A percentile compares a stretch with the other conserved stretches of the same genome.
phyloP scores from a whole-genome alignment of 345 rosid species.

The Punica granatum region DNA sequence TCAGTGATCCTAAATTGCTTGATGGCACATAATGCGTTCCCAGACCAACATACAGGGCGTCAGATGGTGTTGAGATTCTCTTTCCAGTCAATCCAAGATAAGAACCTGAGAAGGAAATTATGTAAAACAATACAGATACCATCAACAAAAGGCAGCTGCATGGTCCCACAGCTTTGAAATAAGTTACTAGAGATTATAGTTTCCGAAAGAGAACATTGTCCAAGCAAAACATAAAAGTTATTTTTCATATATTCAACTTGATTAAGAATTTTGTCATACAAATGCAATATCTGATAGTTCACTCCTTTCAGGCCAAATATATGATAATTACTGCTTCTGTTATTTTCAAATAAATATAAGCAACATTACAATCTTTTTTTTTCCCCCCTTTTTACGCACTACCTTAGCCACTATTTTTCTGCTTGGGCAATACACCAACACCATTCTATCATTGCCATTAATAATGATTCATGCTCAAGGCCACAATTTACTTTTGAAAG shows the following conservation, averaged over 20 bases:
- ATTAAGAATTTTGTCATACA: too few species aligned
- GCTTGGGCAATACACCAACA: too few species aligned
- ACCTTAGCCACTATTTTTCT: too few species aligned
- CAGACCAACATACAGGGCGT: conserved; percentile 72
- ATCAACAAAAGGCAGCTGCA: conserved; percentile 1
- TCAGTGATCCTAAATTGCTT: conserved; percentile 48
- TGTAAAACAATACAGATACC: conserved; percentile 26
- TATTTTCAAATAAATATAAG: too few species aligned
- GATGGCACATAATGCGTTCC: conserved; percentile 88
- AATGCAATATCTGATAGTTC: too few species aligned
- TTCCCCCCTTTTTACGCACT: too few species aligned
- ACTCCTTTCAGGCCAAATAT: too few species aligned
- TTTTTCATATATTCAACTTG: background rate
- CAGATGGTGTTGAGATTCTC: conserved; percentile 79
- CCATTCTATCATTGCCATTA: too few species aligned
- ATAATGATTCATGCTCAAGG: too few species aligned
- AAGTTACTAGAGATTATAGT: background rate
- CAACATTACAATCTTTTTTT: too few species aligned
- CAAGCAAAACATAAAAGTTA: background rate
- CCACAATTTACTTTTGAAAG: background rate
- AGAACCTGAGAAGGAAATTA: conserved; percentile 50
- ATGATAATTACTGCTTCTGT: too few species aligned
- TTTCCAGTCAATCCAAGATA: conserved; percentile 91
- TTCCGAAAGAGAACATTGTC: background rate
- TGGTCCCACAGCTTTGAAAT: background rate